These are phyloP conservation scores for Thinopyrum elongatum DNA, from an alignment of 176 grass and related monocot genomes.

Conservation along the genomic window DNA sequence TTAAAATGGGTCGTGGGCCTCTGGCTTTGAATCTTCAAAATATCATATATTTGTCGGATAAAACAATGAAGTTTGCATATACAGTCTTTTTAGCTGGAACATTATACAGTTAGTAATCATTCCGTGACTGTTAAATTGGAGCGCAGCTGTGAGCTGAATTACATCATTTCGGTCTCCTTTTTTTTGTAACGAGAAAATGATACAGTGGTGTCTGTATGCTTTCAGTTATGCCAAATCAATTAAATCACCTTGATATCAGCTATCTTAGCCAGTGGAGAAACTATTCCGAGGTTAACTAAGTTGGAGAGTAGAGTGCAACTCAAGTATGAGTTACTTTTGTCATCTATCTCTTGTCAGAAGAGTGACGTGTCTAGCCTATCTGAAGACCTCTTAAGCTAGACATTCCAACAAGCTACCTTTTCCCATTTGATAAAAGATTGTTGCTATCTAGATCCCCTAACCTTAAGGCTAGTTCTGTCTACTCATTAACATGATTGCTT, in stretches of 20 bases:
- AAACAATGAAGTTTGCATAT: neutral
- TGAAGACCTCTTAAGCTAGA: neutral
- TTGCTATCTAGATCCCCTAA: neutral
- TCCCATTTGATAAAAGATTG: neutral
- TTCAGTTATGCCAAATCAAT: neutral
- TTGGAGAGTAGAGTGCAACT: conserved; percentile 1
- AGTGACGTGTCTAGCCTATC: neutral
- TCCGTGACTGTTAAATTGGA: neutral
- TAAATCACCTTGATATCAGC: neutral
- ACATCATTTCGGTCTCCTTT: neutral
- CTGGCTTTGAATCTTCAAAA: conserved; percentile 9
- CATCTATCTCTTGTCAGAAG: neutral
- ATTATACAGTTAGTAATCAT: neutral
- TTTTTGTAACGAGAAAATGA: neutral
- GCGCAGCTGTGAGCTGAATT: neutral
- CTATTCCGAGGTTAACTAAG: neutral
- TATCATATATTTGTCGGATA: neutral
- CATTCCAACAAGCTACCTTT: neutral
- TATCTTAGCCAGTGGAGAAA: neutral
- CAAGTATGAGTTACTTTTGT: neutral
- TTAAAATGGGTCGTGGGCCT: neutral
- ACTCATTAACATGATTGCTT: neutral
- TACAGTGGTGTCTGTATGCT: neutral
- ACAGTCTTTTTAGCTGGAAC: neutral
- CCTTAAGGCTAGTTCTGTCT: neutral